Base-by-base conservation (phyloP, 805 yeast species). In the Teunomyces kruisii region DNA sequence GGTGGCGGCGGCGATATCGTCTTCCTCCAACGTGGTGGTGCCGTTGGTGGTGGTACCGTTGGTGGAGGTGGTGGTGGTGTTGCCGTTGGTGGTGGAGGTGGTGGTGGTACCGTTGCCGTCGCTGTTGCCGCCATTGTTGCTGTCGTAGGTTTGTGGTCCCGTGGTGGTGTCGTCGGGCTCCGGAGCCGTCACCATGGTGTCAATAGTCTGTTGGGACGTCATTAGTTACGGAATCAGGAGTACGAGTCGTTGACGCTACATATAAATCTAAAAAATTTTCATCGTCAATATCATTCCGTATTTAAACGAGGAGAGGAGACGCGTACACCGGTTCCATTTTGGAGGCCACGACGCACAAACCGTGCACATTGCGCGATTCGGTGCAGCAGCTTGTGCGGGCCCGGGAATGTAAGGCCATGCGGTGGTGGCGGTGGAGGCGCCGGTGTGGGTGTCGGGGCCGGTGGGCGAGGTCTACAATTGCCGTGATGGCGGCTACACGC, bases 261-360 rank as follows among this genome's bases (percentile, higher is more conserved):
- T 30, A 30, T 40, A 40, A 30, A 40, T 40, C 35, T 29, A 40
- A 31, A 40, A 16, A 15, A 10, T 14, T 39, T 40, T 14, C 41
- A 33, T 36, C 36, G 30, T 32, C 31, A 16, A 19, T 30, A 43
- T 32, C 32, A 17, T 31, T 35, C 38, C 38, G 38, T 35, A 35
- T 35, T 35, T 35, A 35, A 35, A 35, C 38, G 28, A 17, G n/a
- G 27, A 9, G 26, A 14, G n/a, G 27, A 9, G 26, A 14, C 38
- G 28, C 16, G 28, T 35, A 26, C 28, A 10, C 28, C 28, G 28
- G 12, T 8, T 10, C 3, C 22, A 19, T 19, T 19, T 19, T 19
- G 22, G 22, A 19, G 22, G 22, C 22, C 22, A 19, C 22, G 22
- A 19, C 28, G 28, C 28, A 26, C 28, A 26, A 26, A 19, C 3